Evolutionary conservation across 2,329 filamentous ascomycete genomes (phyloP), one percentile per base, ranked within the genome.

Genomic region (Pseudogymnoascus sp.): DNA sequence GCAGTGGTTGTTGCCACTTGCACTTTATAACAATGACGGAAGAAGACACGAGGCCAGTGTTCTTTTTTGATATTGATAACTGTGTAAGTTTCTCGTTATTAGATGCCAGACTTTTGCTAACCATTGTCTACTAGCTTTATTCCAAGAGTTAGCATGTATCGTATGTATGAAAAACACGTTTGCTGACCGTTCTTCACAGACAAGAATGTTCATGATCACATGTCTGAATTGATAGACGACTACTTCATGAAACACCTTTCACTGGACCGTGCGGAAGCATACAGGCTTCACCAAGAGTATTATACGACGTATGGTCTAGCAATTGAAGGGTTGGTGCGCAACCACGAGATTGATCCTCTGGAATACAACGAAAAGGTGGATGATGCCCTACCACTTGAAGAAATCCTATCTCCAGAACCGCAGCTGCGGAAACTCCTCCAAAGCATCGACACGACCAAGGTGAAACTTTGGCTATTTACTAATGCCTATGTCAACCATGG

Each of bases 231-330:
- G 65, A 99, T 97, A 72, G 76, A 78, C 76, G 64, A 72, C 71
- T 75, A 76, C 62, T 75, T 77, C 68, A 74, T 79, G 60, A 80
- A 80, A 61, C 91, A 97, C 73, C 84, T 97, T 3, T 83, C 86
- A 22, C 79, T 97, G 2, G 81, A 84, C 1, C 80, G 81, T 68
- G 82, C 91, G 62, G 93, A 97, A 64, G 94, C 94, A n/a, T 85
- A 85, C 64, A 83, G 87, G 69, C 84, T 99, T 25, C 94, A 97
- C 75, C 82, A 86, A 74, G 90, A 92, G 69, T 99, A 99, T 79
- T 99, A 97, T 79, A 88, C 87, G 71, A 92, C 90, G 74, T 99
- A 99, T 73, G 94, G 95, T 30, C 84, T 99, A n/a, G 94, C 94
- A 30, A 95, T 99, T 66, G 92, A 97, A 77, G 94, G 94, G 1